Conservation (phyloP, 805 yeast genomes). For the Candida argentea region DNA sequence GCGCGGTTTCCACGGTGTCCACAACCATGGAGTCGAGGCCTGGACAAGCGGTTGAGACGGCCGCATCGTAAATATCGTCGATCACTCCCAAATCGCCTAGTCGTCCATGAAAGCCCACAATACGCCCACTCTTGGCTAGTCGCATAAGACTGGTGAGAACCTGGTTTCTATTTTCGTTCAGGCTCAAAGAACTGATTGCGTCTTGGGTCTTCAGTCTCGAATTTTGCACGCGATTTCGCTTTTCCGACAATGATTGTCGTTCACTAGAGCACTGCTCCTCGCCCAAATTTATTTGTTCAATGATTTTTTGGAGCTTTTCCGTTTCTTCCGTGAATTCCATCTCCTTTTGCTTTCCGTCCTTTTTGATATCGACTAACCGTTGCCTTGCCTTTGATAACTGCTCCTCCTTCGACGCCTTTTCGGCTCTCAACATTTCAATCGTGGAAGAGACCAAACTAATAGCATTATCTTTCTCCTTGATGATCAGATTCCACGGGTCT, state of each 20-base stretch:
- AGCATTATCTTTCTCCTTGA: conserved; percentile 53
- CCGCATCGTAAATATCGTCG: conserved; percentile 82
- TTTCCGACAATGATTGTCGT: conserved; percentile 35
- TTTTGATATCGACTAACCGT: conserved; percentile 34
- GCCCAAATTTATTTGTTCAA: conserved; percentile 49
- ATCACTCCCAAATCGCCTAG: conserved; percentile 89
- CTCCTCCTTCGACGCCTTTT: conserved; percentile 30
- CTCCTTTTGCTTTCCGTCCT: conserved; percentile 42
- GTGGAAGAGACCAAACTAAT: conserved; percentile 57
- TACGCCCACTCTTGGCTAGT: conserved; percentile 69
- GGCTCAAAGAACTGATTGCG: conserved; percentile 49
- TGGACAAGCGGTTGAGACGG: conserved; percentile 91
- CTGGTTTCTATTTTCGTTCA: conserved; percentile 56
- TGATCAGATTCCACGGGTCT: conserved; percentile 74
- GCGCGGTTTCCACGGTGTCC: conserved; percentile 56
- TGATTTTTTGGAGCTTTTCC: conserved; percentile 38
- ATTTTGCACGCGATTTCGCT: conserved; percentile 42
- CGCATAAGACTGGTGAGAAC: conserved; percentile 62
- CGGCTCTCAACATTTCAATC: conserved; percentile 46
- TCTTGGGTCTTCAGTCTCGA: conserved; percentile 58
- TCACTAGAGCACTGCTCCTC: conserved; percentile 46
- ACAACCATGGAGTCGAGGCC: conserved; percentile 90
- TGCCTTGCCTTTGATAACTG: conserved; percentile 36
- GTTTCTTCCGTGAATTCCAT: conserved; percentile 34
- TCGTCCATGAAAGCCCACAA: conserved; percentile 80